Evolutionary conservation across 768 basidiomycete species (phyloP), one percentile per base, ranked within the genome.

Genomic region (Panaeolus cyanescens): DNA sequence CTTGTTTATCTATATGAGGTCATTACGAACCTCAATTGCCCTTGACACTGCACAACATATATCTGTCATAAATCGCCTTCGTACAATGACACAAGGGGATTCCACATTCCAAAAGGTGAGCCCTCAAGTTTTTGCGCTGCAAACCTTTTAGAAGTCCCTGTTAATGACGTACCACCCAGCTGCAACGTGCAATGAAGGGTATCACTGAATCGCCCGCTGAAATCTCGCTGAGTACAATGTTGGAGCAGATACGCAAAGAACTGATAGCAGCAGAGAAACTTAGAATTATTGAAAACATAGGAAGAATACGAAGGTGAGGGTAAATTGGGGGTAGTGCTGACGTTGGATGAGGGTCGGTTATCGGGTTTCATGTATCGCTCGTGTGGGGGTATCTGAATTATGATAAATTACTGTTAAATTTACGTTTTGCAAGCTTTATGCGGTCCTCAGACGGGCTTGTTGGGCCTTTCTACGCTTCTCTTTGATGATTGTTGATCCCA

Each of bases 401-500:
- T 54, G 32, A 59, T 63, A 58, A 40, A 61, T 58, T 55, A 55
- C 33, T 37, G 55, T 32, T 17, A 37, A 55, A 22, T 42, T 54
- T 7, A 42, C 25, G 32, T 55, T 58, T 33, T 50, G 30, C 22
- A 50, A 50, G 32, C 36, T 53, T 82, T 74, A 91, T 5, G 90
- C 89, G 31, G 84, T 80, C 55, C 89, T 82, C 68, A 80, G 67
- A 59, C 79, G 81, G n/a, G 85, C 84, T 69, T 86, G 88, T 65
- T 83, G 82, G 17, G 85, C 84, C 67, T 82, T 86, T 74, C 83
- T 91, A 66, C 80, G 75, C 30, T 88, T 92, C 74, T 95, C 93
- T 68, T 86, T 87, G 58, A 88, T 72, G 59, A 93, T 79, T 4
- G 94, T 93, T 9, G 75, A 79, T 4, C 90, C 92, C n/a, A 96